Percentiles rank a stretch among this genome's conserved stretches.
phyloP scores from a whole-genome alignment of 164 flowering plant species.

The Dillenia turbinata region DNA sequence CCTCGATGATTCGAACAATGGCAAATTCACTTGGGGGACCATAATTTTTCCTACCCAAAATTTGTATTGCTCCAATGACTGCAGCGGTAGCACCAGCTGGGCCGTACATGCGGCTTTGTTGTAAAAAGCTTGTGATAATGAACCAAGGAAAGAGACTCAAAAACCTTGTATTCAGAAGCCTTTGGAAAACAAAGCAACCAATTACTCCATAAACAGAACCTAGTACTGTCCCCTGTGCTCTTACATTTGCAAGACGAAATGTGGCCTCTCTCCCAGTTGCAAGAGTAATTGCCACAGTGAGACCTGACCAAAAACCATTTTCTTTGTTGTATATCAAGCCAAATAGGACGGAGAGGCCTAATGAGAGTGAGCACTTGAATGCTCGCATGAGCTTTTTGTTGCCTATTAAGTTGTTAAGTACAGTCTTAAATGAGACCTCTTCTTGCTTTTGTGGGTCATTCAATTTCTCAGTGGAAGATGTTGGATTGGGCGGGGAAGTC shows the following conservation, averaged over 20 bases:
- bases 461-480: conserved; percentile 2
- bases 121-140: conserved; percentile 58
- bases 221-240: conserved; percentile 79
- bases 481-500: conserved; percentile 7
- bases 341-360: conserved; percentile 66
- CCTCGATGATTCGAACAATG: conserved; percentile 64
- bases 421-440: conserved; percentile 3
- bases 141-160: conserved; percentile 82
- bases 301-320: conserved; percentile 75
- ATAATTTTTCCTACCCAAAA: conserved; percentile 61
- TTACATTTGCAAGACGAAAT: conserved; percentile 59
- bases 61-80: conserved; percentile 64
- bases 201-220: conserved; percentile 81
- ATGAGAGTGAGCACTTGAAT: conserved; percentile 59
- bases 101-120: conserved; percentile 69
- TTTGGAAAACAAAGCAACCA: conserved; percentile 60
- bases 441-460: conserved; percentile 11
- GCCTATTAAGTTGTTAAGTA: conserved; percentile 11
- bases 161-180: conserved; percentile 41
- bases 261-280: conserved; percentile 67
- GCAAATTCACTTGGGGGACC: conserved; percentile 82
- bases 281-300: conserved; percentile 61
- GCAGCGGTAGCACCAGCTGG: conserved; percentile 81
- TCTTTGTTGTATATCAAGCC: conserved; percentile 62
- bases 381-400: conserved; percentile 47